Evolutionary conservation across 2,329 filamentous ascomycete genomes (phyloP).

Genomic region (Aureobasidium sp.): DNA sequence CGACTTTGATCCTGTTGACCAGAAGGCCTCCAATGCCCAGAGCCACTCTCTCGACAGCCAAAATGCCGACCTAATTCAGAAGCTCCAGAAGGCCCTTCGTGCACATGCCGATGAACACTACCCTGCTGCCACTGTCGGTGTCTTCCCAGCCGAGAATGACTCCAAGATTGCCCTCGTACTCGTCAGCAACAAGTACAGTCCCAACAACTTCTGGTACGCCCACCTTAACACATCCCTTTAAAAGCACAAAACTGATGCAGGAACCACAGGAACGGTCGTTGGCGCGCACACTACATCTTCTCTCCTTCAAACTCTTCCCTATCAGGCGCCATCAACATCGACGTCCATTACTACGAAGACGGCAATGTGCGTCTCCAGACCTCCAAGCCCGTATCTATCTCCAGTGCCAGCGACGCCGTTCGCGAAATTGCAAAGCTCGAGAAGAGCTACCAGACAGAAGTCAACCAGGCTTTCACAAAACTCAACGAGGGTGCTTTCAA

Average conservation of each 20-base stretch:
- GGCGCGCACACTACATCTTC: conserved; percentile 82
- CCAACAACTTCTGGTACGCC: conserved; percentile 87
- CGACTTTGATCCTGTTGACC: conserved; percentile 74
- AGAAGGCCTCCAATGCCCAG: conserved; percentile 79
- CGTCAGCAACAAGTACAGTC: conserved; percentile 94
- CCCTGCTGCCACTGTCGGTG: conserved; percentile 70
- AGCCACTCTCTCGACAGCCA: conserved; percentile 70
- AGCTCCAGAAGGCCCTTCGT: conserved; percentile 68
- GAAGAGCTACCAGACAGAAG: conserved; percentile 91
- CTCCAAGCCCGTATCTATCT: conserved; percentile 64
- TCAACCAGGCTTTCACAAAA: conserved; percentile 82
- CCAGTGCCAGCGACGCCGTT: conserved; percentile 60
- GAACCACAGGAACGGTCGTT: conserved; percentile 75
- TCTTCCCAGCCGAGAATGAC: conserved; percentile 73
- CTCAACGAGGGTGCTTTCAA: conserved; percentile 96
- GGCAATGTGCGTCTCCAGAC: conserved; percentile 92
- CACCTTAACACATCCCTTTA: neutral
- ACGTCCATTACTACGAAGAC: conserved; percentile 99
- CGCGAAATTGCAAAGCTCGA: conserved; percentile 73
- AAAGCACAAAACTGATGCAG: neutral
- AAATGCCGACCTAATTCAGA: conserved; percentile 75
- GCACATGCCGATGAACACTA: conserved; percentile 84
- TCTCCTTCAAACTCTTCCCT: conserved; percentile 61
- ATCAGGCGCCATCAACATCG: conserved; percentile 77
- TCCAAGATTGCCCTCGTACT: conserved; percentile 71